These are phyloP conservation scores for Gautieria morchelliformis DNA, from an alignment of 768 basidiomycete species.

Conservation along the genomic window DNA sequence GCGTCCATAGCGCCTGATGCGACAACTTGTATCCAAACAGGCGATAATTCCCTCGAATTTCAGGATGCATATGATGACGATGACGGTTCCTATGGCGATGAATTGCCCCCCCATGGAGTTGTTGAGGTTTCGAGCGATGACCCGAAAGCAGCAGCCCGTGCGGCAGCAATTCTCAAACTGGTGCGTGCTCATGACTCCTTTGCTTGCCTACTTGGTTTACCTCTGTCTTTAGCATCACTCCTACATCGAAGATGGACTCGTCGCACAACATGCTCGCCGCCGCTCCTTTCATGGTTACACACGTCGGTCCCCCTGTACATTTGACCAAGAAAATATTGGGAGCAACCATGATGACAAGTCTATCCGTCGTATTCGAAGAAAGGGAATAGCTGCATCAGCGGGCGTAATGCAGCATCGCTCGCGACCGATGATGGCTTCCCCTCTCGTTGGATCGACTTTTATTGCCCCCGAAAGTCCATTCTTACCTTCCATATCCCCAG, in stretches of 20 bases:
- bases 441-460: not conserved
- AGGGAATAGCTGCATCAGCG: not conserved
- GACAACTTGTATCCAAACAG: not conserved
- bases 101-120: conserved; percentile 34
- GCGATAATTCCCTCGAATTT: not conserved
- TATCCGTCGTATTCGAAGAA: not conserved
- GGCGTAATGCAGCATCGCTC: not conserved
- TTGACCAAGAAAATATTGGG: not conserved
- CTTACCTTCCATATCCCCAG: not conserved
- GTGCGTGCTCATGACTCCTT: conserved; percentile 30
- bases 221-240: conserved; percentile 59
- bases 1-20: not conserved
- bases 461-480: not conserved
- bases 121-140: conserved; percentile 81
- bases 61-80: not conserved
- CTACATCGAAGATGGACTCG: conserved; percentile 60
- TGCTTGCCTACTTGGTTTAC: conserved; percentile 2
- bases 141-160: conserved; percentile 78
- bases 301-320: conserved; percentile 10
- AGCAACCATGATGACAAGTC: not conserved
- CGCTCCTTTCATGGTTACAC: conserved; percentile 22
- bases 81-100: conserved; percentile 11
- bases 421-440: not conserved
- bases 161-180: conserved; percentile 88
- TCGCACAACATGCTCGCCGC: conserved; percentile 23